Percentiles rank a stretch among this genome's conserved stretches.
Evolutionary conservation across 208 protist genomes (phyloP).

Genomic region (Acanthamoeba royreba): DNA sequence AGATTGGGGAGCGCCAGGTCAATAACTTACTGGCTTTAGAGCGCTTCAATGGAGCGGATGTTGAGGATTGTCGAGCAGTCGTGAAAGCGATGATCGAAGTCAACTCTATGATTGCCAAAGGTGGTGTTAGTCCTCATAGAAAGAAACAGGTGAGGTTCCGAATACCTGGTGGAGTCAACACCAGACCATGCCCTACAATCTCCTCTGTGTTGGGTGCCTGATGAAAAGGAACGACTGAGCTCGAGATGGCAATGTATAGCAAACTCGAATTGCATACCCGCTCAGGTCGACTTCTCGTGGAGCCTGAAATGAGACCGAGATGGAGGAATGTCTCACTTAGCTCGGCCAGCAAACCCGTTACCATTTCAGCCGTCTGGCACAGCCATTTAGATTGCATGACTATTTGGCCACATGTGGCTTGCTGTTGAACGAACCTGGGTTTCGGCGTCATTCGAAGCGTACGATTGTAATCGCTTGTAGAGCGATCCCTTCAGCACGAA

Average conservation of each 20-base stretch:
- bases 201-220: neutral
- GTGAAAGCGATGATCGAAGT: neutral
- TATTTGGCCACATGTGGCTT: neutral
- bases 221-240: neutral
- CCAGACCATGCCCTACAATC: neutral
- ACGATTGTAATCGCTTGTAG: neutral
- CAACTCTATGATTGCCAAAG: too few relatives aligned
- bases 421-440: neutral
- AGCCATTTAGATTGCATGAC: neutral
- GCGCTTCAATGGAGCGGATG: neutral
- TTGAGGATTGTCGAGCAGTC: neutral
- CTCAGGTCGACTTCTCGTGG: neutral
- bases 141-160: neutral
- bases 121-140: neutral
- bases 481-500: neutral
- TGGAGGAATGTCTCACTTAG: neutral
- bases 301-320: neutral
- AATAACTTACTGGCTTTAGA: neutral
- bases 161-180: neutral
- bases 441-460: neutral
- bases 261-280: too few relatives aligned
- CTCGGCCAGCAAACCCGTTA: neutral
- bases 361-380: neutral
- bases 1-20: neutral
- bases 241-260: too few relatives aligned